Evolutionary conservation across 2,329 filamentous ascomycete species (phyloP), one percentile per base, ranked within the genome.

Genomic region (Amauroascus verrucosus): DNA sequence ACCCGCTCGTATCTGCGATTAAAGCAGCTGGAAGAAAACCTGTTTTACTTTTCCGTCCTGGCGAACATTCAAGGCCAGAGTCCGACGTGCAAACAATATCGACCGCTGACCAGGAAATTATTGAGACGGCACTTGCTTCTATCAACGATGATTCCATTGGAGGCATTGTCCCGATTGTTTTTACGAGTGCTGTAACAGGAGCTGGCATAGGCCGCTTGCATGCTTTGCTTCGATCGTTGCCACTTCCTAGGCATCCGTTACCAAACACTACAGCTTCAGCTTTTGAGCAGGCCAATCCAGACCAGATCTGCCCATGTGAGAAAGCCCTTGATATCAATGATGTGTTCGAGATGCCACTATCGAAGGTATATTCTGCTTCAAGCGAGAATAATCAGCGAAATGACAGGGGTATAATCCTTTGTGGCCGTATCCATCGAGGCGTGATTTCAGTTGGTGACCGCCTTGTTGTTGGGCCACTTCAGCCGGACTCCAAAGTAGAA

Each of bases 271-370:
- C 20, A 6, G 22, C 40, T 14, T n/a, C n/a, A n/a, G 22, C 20
- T n/a, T 4, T 6, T 24, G 8, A 45, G 16, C n/a, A 11, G 6
- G 13, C 28, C 44, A 41, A 2, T 26, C 30, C 6, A 9, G 6
- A 14, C 8, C 45, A 22, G 14, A 32, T 7, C 9, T 76, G 82
- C 55, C 77, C 80, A 53, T 79, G 82, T 1, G 72, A 74, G 3
- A 79, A 79, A 32, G 71, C 96, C 1, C 97, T 97, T 63, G 86
- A 96, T 63, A 80, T 97, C 22, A 91, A 97, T 64, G 91, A 96
- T 61, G 82, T 89, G 1, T 97, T 95, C 67, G 86, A 80, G 54
- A 78, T 90, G 13, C 80, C 84, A 1, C 78, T 79, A 0, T 80
- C 82, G 1, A 82, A 82, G 57, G 74, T 78, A 3, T 73, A 72